These are phyloP conservation scores for Pseudomonodictys pantanalensis DNA, from an alignment of 495 filamentous ascomycete species.

Conservation along the genomic window DNA sequence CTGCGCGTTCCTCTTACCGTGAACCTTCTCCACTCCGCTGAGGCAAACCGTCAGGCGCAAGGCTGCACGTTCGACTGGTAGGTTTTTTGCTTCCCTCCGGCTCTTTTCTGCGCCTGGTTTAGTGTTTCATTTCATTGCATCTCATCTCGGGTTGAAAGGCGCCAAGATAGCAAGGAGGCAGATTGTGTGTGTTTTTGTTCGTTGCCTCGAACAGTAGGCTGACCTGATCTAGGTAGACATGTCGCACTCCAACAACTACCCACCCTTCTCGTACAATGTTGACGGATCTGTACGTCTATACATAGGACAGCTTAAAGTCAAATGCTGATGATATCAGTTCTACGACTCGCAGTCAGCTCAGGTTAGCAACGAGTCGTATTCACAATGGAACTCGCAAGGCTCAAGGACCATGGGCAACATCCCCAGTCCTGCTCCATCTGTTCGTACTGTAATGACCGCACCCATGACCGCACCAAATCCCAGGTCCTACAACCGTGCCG, in stretches of 20 bases:
- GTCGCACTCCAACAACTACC: slow-evolving; percentile 28
- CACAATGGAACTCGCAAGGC: slow-evolving; percentile 15
- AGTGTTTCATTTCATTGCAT: too few relatives aligned
- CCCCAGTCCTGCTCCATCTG: slow-evolving; percentile 9
- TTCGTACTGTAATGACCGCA: slow-evolving; percentile 8
- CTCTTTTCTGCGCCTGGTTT: too few relatives aligned
- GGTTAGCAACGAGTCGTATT: slow-evolving; percentile 6
- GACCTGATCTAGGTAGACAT: slow-evolving; percentile 19
- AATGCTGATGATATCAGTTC: slow-evolving; percentile 25
- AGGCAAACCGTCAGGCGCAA: slow-evolving; percentile 30
- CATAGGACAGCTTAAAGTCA: neutral
- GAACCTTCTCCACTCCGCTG: slow-evolving; percentile 5
- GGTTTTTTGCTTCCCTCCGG: too few relatives aligned
- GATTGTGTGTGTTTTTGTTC: too few relatives aligned
- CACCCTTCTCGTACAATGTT: slow-evolving; percentile 15
- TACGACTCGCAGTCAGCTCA: slow-evolving; percentile 8
- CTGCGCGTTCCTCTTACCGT: slow-evolving; percentile 7
- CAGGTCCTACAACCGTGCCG: neutral
- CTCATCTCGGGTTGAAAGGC: too few relatives aligned
- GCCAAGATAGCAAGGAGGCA: too few relatives aligned
- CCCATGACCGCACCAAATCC: slow-evolving; percentile 10
- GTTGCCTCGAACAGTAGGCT: too few relatives aligned
- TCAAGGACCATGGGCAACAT: slow-evolving; percentile 2
- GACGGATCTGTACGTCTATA: slow-evolving; percentile 12
- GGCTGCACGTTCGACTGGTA: slow-evolving; percentile 24